Percentiles rank a stretch among this genome's conserved stretches.
These are phyloP conservation scores for Vitis amurensis DNA, from an alignment of 164 flowering plant species.

Conservation along the genomic window DNA sequence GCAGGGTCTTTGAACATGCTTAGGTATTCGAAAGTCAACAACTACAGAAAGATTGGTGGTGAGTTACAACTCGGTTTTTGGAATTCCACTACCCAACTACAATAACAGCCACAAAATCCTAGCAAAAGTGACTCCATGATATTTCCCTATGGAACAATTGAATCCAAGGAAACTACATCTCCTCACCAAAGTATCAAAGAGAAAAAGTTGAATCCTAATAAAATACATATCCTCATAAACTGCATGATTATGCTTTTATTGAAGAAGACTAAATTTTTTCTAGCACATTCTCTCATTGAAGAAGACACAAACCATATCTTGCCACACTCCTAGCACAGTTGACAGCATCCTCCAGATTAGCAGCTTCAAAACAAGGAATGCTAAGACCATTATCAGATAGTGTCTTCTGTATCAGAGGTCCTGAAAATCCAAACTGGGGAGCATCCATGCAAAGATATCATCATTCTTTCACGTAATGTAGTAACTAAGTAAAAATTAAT, in stretches of 20 bases:
- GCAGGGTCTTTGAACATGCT: too few relatives aligned
- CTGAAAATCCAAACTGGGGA: conserved; percentile 45
- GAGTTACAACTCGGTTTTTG: too few relatives aligned
- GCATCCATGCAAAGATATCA: conserved; percentile 10
- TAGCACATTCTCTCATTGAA: neutral
- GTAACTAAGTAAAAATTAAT: neutral
- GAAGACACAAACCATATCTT: conserved; percentile 24
- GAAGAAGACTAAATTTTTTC: neutral
- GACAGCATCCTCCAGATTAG: conserved; percentile 36
- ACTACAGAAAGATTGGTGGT: too few relatives aligned
- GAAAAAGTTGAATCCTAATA: neutral
- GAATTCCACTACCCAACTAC: too few relatives aligned
- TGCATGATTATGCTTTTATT: neutral
- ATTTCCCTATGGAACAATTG: too few relatives aligned
- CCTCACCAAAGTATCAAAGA: too few relatives aligned
- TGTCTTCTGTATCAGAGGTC: conserved; percentile 33
- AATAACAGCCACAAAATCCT: too few relatives aligned
- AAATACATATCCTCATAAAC: neutral
- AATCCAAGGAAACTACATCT: too few relatives aligned
- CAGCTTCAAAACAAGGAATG: conserved; percentile 37
- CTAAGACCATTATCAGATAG: conserved; percentile 30
- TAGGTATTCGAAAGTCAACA: too few relatives aligned
- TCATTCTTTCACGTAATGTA: neutral
- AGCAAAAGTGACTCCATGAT: too few relatives aligned
- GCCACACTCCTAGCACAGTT: conserved; percentile 36